phyloP scores from a whole-genome alignment of 805 yeast genomes.

The Candida hispaniensis region DNA sequence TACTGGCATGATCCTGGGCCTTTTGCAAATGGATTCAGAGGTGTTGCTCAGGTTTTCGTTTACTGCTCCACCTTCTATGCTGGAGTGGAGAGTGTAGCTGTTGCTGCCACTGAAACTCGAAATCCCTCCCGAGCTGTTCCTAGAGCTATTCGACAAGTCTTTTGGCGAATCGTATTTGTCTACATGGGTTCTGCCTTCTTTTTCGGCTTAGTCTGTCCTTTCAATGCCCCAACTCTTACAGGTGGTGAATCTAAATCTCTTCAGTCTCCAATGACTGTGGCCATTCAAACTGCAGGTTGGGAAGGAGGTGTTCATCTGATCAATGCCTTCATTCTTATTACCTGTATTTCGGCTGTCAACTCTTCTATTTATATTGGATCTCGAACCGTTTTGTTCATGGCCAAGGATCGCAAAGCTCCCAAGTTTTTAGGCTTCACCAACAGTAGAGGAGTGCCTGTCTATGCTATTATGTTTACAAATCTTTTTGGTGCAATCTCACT shows the following conservation, averaged over 20 bases:
- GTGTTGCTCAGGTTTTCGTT: slow-evolving; percentile 45
- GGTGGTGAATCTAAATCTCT: slow-evolving; percentile 36
- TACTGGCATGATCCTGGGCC: slow-evolving; percentile 50
- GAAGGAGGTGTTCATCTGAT: slow-evolving; percentile 41
- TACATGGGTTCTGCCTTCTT: slow-evolving; percentile 49
- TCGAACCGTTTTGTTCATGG: slow-evolving; percentile 53
- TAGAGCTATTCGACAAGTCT: slow-evolving; percentile 46
- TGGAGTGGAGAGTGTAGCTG: slow-evolving; percentile 49
- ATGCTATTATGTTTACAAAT: slow-evolving; percentile 46
- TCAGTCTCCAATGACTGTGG: slow-evolving; percentile 42
- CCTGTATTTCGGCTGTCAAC: slow-evolving; percentile 60
- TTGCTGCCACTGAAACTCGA: slow-evolving; percentile 54
- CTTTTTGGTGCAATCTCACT: slow-evolving; percentile 45
- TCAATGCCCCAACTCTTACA: slow-evolving; percentile 37
- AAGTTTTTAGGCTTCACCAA: slow-evolving; percentile 41
- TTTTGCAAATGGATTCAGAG: slow-evolving; percentile 35
- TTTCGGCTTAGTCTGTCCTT: slow-evolving; percentile 54
- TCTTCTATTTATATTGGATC: slow-evolving; percentile 60
- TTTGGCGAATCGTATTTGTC: slow-evolving; percentile 44
- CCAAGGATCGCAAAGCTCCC: slow-evolving; percentile 53
- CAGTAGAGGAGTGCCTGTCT: slow-evolving; percentile 53
- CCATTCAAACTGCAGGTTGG: slow-evolving; percentile 44
- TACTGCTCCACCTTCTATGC: slow-evolving; percentile 51
- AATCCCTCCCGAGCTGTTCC: slow-evolving; percentile 55
- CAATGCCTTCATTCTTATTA: slow-evolving; percentile 51